Percentiles rank a stretch among this genome's conserved stretches.
Evolutionary conservation across 805 yeast species (phyloP).

Genomic region (Cyberlindnera mrakii): DNA sequence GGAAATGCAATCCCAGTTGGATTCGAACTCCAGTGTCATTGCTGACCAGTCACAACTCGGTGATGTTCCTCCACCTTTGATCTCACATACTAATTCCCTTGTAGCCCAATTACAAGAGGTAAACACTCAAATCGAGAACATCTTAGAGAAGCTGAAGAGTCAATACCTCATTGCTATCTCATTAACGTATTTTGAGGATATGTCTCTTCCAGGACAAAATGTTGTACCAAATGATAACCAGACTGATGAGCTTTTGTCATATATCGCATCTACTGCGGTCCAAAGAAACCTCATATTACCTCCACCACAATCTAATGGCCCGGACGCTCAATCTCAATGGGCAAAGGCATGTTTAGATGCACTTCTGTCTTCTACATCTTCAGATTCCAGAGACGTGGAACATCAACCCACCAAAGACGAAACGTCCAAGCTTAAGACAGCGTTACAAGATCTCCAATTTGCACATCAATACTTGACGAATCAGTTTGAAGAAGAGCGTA

Average conservation of each 20-base stretch:
- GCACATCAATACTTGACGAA: slow-evolving; percentile 65
- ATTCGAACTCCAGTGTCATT: slow-evolving; percentile 5
- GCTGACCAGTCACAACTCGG: neutral
- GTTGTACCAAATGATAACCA: slow-evolving; percentile 5
- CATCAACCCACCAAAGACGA: slow-evolving; percentile 7
- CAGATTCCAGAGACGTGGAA: neutral
- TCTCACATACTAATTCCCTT: neutral
- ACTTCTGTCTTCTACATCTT: neutral
- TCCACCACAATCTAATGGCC: slow-evolving; percentile 12
- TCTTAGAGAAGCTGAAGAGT: slow-evolving; percentile 2
- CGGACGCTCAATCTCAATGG: slow-evolving; percentile 15
- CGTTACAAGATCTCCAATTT: slow-evolving; percentile 61
- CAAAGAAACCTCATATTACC: slow-evolving; percentile 20
- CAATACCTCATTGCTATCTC: slow-evolving; percentile 18
- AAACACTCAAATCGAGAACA: slow-evolving; percentile 5
- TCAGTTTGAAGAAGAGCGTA: slow-evolving; percentile 62
- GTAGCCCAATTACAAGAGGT: slow-evolving; percentile 3
- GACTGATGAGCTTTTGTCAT: slow-evolving; percentile 20
- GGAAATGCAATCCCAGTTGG: slow-evolving; percentile 15
- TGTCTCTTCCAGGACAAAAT: slow-evolving; percentile 2
- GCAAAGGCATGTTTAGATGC: slow-evolving; percentile 22
- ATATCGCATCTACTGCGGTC: slow-evolving; percentile 22
- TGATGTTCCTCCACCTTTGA: no score
- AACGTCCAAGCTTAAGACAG: slow-evolving; percentile 38
- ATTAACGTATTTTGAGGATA: slow-evolving; percentile 18